Base-by-base conservation (phyloP, 1,284 basidiomycete genomes). In the Caloboletus inedulis region DNA sequence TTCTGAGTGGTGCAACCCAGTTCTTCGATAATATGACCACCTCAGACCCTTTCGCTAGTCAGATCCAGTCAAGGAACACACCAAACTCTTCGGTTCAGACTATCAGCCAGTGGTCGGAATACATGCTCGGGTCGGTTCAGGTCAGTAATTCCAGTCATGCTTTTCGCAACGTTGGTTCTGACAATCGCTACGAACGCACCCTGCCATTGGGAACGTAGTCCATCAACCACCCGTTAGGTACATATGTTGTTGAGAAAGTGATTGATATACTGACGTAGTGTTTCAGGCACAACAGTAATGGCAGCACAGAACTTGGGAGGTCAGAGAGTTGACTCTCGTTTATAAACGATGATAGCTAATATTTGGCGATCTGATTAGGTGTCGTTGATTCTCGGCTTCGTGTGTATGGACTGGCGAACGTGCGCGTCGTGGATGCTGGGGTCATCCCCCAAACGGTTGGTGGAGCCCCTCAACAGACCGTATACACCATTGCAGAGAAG, bases 401-500 rank as follows among this genome's bases (percentile, higher is more conserved):
- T 14, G 33, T 49, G 5, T 49, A 49, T 12, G 47, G 33, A 14
- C 16, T 36, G 8, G 19, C 18, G 25, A 50, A 36, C 19, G 47
- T 50, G 10, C 46, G 31, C 14, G 7, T 49, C 16, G 48, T 49
- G 46, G 46, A 49, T 27, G 51, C 40, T 33, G 21, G 48, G 8
- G 21, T 52, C 27, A 34, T 52, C 2, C 40, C 51, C 5, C 34
- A 39, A 14, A 33, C 50, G 3, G 7, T 53, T 5, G 19, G 40
- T 14, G 35, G 7, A 16, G 14, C 50, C 0, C 50, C 50, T 33
- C 51, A 52, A 39, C 49, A 43, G 14, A 52, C 49, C 5, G 49
- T 52, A 7, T 52, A 52, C 29, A 12, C 49, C 13, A 34, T 52
- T n/a, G 40, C 41, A 27, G 41, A 53, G 21, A 52, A 37, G 14